phyloP scores from a whole-genome alignment of 139 green algal species.

The Limnomonas spitsbergensis region DNA sequence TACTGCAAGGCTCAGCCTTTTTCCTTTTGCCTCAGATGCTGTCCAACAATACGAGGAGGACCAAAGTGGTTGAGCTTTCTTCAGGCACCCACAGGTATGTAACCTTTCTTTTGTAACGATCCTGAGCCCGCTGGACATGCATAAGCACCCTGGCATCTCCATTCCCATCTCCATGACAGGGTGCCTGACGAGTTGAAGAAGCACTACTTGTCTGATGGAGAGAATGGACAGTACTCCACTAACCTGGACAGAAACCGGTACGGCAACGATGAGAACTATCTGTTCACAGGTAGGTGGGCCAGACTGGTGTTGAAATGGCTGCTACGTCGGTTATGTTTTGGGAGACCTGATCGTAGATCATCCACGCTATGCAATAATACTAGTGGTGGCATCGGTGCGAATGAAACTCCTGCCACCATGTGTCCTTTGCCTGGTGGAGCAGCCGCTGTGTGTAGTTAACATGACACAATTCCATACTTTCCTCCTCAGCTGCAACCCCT shows the following conservation, averaged over 20 bases:
- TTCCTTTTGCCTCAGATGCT: conserved; percentile 15
- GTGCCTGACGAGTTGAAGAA: conserved; percentile 87
- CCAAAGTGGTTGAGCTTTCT: conserved; percentile 89
- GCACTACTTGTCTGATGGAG: conserved; percentile 79
- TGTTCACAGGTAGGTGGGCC: conserved; percentile 72
- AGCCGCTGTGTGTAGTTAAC: too few species aligned
- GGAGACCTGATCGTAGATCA: too few species aligned
- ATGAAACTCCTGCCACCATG: too few species aligned
- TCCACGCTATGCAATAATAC: too few species aligned
- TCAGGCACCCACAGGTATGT: conserved; percentile 75
- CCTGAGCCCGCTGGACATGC: neutral
- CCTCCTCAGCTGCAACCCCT: too few species aligned
- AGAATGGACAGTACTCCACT: conserved; percentile 84
- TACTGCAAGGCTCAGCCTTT: too few species aligned
- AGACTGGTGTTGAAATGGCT: too few species aligned
- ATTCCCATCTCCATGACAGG: conserved; percentile 46
- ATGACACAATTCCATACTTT: too few species aligned
- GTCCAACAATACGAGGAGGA: conserved; percentile 84
- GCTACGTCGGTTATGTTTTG: too few species aligned
- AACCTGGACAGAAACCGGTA: conserved; percentile 96
- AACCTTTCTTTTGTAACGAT: neutral
- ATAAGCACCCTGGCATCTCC: neutral
- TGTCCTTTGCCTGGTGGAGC: too few species aligned
- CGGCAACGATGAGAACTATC: conserved; percentile 91
- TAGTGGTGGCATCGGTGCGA: too few species aligned